Evolutionary conservation across 2,329 filamentous ascomycete species (phyloP).

Genomic region (Talaromyces sp.): DNA sequence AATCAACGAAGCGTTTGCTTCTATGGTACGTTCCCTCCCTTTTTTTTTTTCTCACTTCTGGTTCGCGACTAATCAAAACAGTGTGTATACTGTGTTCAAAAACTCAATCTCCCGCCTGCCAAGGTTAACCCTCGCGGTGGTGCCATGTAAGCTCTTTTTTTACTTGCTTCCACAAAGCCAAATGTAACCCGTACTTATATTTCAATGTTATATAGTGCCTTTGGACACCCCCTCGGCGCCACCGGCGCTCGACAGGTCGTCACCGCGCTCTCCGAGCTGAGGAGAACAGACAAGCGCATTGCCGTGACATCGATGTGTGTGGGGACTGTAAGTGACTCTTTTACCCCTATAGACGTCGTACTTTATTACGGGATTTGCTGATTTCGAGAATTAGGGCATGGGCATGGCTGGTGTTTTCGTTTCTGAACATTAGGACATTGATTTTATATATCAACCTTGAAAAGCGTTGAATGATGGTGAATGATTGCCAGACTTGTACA

Average conservation of each 20-base stretch:
- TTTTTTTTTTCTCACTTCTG: neutral
- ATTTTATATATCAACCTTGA: neutral
- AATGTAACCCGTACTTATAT: neutral
- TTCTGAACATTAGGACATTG: slow-evolving; percentile 59
- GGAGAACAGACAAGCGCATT: slow-evolving; percentile 70
- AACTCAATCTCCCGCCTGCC: slow-evolving; percentile 69
- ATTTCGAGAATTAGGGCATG: slow-evolving; percentile 29
- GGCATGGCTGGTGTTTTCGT: slow-evolving; percentile 95
- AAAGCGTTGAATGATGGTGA: neutral
- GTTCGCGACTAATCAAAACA: slow-evolving; percentile 31
- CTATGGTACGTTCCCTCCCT: slow-evolving; percentile 30
- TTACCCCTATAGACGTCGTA: neutral
- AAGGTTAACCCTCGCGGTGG: slow-evolving; percentile 96
- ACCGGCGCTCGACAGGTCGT: slow-evolving; percentile 88
- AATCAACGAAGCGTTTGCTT: slow-evolving; percentile 86
- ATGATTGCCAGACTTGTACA: neutral
- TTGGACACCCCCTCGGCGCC: slow-evolving; percentile 84
- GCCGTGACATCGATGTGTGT: slow-evolving; percentile 92
- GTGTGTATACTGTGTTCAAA: slow-evolving; percentile 82
- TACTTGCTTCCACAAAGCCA: neutral
- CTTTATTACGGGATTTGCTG: neutral
- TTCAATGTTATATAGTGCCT: slow-evolving; percentile 48
- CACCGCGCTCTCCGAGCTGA: slow-evolving; percentile 80
- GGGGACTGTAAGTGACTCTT: slow-evolving; percentile 64
- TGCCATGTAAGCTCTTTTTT: slow-evolving; percentile 54